phyloP scores from a whole-genome alignment of 306 rosid genomes.

The Sophora flavescens region DNA sequence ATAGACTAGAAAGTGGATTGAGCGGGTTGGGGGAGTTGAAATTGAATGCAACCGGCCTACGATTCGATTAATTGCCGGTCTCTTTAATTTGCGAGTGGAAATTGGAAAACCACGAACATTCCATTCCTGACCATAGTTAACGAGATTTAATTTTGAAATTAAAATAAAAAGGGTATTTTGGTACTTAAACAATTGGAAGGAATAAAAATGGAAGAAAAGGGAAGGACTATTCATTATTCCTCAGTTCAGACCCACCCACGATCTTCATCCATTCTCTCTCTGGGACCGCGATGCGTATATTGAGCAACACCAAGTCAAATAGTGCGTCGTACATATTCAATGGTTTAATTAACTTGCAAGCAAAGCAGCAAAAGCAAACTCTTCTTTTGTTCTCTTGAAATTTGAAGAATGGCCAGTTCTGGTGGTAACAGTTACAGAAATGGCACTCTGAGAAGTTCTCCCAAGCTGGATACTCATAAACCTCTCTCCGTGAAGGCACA shows the following conservation, averaged over 20 bases:
- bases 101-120: not conserved
- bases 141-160: conserved; percentile 28
- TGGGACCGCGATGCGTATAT: not conserved
- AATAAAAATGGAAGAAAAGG: not conserved
- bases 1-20: conserved; percentile 41
- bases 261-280: not conserved
- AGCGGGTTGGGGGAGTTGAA: conserved; percentile 43
- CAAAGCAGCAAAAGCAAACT: not conserved
- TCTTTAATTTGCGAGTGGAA: not conserved
- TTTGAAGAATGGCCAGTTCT: conserved; percentile 68
- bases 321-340: no score
- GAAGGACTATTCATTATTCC: not conserved
- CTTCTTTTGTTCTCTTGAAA: not conserved
- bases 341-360: no score
- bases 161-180: conserved; percentile 13
- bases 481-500: conserved; percentile 60
- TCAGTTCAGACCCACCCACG: conserved; percentile 42
- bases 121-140: conserved; percentile 20
- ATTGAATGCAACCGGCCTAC: conserved; percentile 48
- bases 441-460: conserved; percentile 62
- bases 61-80: conserved; percentile 23
- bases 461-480: conserved; percentile 54
- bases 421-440: conserved; percentile 62
- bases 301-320: not conserved
- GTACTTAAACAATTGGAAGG: not conserved